phyloP scores from a whole-genome alignment of 78 protist genomes.

The Dictyostelium discoideum region dicty_2.7 NC_007088.5:3315501-3316000 shows the following conservation, averaged over 20 bases:
- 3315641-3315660: neutral
- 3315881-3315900: neutral
- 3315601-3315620: slow-evolving; percentile 86
- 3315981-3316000: neutral
- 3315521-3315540: slow-evolving; percentile 87
- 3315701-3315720: neutral
- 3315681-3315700: neutral
- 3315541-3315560: slow-evolving; percentile 48
- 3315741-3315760: slow-evolving; percentile 2
- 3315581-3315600: slow-evolving; percentile 83
- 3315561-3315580: slow-evolving; percentile 79
- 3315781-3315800: neutral
- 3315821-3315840: neutral
- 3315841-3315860: neutral
- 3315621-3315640: slow-evolving; percentile 78
- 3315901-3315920: too few species aligned
- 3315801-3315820: neutral
- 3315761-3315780: slow-evolving; percentile 6
- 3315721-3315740: neutral
- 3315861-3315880: neutral
- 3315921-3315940: too few species aligned
- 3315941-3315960: neutral
- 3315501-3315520: slow-evolving; percentile 90
- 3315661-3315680: neutral
- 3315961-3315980: neutral